Percentiles rank a stretch among this genome's conserved stretches.
phyloP scores from a whole-genome alignment of 2,329 filamentous ascomycete genomes.

The Aspergillus persii region DNA sequence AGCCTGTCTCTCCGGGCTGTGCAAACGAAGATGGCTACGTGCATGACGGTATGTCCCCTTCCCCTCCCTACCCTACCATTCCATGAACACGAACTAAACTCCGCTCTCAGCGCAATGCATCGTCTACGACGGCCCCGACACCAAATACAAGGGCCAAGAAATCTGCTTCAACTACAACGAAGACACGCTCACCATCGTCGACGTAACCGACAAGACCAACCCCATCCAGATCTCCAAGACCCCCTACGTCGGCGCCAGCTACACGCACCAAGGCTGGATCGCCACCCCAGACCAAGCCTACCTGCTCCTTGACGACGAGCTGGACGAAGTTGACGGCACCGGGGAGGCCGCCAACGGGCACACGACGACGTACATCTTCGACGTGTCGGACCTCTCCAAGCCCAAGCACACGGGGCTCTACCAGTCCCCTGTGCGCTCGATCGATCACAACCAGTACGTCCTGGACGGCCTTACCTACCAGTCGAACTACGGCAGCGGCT shows the following conservation, averaged over 20 bases:
- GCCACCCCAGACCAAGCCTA: slow-evolving; percentile 13
- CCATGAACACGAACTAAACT: not conserved
- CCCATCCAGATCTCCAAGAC: slow-evolving; percentile 19
- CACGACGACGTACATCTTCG: slow-evolving; percentile 21
- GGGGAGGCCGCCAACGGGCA: slow-evolving; percentile 19
- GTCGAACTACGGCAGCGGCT: slow-evolving; percentile 18
- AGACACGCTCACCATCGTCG: slow-evolving; percentile 18
- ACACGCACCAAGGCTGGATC: slow-evolving; percentile 21
- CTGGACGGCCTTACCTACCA: slow-evolving; percentile 17
- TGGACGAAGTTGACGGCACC: slow-evolving; percentile 16
- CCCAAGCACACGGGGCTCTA: slow-evolving; percentile 18
- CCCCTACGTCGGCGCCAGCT: slow-evolving; percentile 16
- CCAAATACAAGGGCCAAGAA: slow-evolving; percentile 12
- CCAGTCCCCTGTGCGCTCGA: slow-evolving; percentile 18
- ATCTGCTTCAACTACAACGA: slow-evolving; percentile 25
- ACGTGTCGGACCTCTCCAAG: slow-evolving; percentile 12
- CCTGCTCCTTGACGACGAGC: slow-evolving; percentile 19
- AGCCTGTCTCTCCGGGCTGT: slow-evolving; percentile 16
- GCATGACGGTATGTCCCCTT: slow-evolving; percentile 13
- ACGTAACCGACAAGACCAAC: slow-evolving; percentile 13
- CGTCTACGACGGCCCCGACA: slow-evolving; percentile 16
- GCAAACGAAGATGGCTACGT: slow-evolving; percentile 20
- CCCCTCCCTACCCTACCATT: not conserved
- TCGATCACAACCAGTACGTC: slow-evolving; percentile 23
- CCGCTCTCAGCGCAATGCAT: slow-evolving; percentile 15